A percentile compares a stretch with the other conserved stretches of the same genome.
Conservation (phyloP, 768 basidiomycete species). For the Agrocybe praecox region DNA sequence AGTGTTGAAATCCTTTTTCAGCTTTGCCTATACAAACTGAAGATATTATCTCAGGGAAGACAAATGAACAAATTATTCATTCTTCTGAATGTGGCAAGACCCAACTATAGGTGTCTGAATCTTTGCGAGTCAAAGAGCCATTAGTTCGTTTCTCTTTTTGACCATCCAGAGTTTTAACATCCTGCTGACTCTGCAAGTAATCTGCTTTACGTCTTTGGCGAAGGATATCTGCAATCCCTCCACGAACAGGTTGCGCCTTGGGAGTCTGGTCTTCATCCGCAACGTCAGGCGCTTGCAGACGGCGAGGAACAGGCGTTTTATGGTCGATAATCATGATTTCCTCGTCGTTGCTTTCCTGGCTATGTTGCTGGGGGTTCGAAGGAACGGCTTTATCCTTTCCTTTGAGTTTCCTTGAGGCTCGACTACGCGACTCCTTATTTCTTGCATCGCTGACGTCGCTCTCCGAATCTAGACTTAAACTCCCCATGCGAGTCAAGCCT, state of each 20-base stretch:
- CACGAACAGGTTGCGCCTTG: background rate
- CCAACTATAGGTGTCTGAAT: too few relatives aligned
- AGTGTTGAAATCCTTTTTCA: too few relatives aligned
- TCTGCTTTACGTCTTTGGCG: too few relatives aligned
- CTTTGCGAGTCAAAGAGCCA: too few relatives aligned
- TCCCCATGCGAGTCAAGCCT: background rate
- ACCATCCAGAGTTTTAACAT: too few relatives aligned
- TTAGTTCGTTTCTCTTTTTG: too few relatives aligned
- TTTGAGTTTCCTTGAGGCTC: background rate
- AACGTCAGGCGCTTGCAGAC: background rate
- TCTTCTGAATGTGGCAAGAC: too few relatives aligned
- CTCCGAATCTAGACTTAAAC: conserved; percentile 3
- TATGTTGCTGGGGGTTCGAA: background rate
- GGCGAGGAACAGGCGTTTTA: background rate
- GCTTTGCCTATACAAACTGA: too few relatives aligned
- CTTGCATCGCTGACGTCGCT: conserved; percentile 2
- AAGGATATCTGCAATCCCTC: too few relatives aligned
- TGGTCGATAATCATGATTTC: background rate
- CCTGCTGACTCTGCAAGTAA: too few relatives aligned
- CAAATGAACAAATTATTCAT: too few relatives aligned
- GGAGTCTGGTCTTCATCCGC: background rate
- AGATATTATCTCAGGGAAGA: too few relatives aligned
- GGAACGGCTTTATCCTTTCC: background rate
- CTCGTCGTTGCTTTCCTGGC: background rate
- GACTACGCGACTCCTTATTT: background rate